Evolutionary conservation across 805 yeast species (phyloP), one percentile per base, ranked within the genome.

Genomic region (Spathaspora arborariae): DNA sequence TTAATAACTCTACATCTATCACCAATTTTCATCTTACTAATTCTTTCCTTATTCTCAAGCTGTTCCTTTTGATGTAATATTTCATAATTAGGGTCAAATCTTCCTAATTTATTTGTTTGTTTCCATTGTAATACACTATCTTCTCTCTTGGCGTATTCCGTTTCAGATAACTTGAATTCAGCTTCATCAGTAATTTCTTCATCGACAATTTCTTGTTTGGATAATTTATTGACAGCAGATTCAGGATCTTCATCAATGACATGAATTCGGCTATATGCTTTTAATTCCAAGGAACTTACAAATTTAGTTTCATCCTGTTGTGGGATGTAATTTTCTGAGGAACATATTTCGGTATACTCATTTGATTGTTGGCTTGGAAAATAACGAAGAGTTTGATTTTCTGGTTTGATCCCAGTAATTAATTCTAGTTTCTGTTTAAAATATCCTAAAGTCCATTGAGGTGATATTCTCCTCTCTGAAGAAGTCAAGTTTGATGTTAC

Each of bases 81-180:
- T 13, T 62, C 60, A 39, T 60, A 76, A 3, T 66, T 59, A 0
- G 89, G 86, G 51, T 85, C 80, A 55, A 82, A 90, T 43, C 91
- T 70, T 0, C 97, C 97, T 20, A 88, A 65, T 47, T 79, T 65
- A 51, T 85, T 76, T 24, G 74, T 69, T 47, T 76, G 74, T 61
- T 91, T 92, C 96, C 96, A 91, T 46, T 75, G 76, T 46, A 83
- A 72, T 1, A 88, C 95, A 0, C 92, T 75, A 45, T 84, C 80
- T 2, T 64, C 44, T 48, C 85, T 72, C 41, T 68, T 68, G 24
- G 75, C 82, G 62, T 91, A 88, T 39, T 80, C 85, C 36, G 73
- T 79, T 33, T 82, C 83, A 1, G 79, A 66, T 59, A 87, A 63
- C 48, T 74, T 71, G 56, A 64, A 77, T 40, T 68, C 70, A 13